Percentiles rank a stretch among this genome's conserved stretches.
phyloP scores from a whole-genome alignment of 768 basidiomycete genomes.

The Galerina sulciceps region DNA sequence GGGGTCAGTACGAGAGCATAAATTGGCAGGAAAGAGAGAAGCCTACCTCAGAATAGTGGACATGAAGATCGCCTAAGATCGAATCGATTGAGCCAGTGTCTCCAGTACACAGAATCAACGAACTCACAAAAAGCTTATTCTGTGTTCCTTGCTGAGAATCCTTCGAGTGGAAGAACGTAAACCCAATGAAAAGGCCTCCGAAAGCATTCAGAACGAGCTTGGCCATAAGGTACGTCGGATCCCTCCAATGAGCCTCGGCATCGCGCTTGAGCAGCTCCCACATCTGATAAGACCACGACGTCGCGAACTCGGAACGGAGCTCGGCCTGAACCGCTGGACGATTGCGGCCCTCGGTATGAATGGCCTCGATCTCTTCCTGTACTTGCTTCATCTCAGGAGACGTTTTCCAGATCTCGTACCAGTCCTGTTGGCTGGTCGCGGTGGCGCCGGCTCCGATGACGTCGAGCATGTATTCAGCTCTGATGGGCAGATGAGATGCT shows the following conservation, averaged over 20 bases:
- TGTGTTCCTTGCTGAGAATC: slow-evolving; percentile 61
- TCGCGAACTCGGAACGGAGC: slow-evolving; percentile 51
- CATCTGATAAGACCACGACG: slow-evolving; percentile 56
- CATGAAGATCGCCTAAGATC: slow-evolving; percentile 56
- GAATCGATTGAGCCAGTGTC: not conserved
- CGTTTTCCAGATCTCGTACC: slow-evolving; percentile 60
- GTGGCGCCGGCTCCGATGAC: slow-evolving; percentile 79
- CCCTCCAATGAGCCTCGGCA: slow-evolving; percentile 52
- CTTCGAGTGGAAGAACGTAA: slow-evolving; percentile 65
- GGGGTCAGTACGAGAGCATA: not conserved
- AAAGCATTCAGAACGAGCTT: slow-evolving; percentile 59
- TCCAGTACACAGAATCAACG: slow-evolving; percentile 14
- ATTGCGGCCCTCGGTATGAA: slow-evolving; percentile 52
- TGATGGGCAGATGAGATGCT: slow-evolving; percentile 18
- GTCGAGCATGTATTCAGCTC: slow-evolving; percentile 69
- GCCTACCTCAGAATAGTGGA: slow-evolving; percentile 43
- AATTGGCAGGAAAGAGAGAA: not conserved
- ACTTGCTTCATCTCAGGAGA: slow-evolving; percentile 47
- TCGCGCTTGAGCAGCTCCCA: slow-evolving; percentile 49
- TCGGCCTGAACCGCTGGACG: slow-evolving; percentile 39
- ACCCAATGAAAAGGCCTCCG: slow-evolving; percentile 61
- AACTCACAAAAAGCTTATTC: slow-evolving; percentile 66
- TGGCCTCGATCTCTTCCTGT: slow-evolving; percentile 44
- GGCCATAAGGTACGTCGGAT: slow-evolving; percentile 63
- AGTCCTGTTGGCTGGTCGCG: slow-evolving; percentile 55